Conservation (phyloP, 352 stramenopile species). For the Phytophthora citrophthora region DNA sequence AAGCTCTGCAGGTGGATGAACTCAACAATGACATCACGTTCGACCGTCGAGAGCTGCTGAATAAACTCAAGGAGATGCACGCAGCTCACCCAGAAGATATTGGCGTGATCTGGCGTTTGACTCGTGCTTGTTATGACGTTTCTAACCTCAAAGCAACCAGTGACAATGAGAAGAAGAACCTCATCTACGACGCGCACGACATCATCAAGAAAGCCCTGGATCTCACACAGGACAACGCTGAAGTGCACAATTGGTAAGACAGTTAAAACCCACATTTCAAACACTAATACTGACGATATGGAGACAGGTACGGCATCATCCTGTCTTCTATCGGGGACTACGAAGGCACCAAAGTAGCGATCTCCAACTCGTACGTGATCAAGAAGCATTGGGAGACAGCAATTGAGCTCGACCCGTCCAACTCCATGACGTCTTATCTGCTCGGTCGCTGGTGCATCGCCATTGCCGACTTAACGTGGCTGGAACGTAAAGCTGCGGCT, state of each 20-base stretch:
- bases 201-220: conserved; percentile 60
- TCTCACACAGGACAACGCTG: conserved; percentile 52
- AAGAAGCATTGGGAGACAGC: conserved; percentile 80
- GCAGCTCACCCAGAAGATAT: conserved; percentile 56
- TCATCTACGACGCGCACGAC: conserved; percentile 69
- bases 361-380: conserved; percentile 83
- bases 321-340: conserved; percentile 85
- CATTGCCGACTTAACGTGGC: conserved; percentile 83
- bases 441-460: conserved; percentile 84
- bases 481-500: conserved; percentile 79
- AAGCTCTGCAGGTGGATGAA: conserved; percentile 71
- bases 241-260: conserved; percentile 77
- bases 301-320: conserved; percentile 72
- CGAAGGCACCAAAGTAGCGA: conserved; percentile 82
- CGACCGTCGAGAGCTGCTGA: conserved; percentile 66
- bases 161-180: conserved; percentile 69
- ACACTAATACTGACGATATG: background rate
- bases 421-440: conserved; percentile 78
- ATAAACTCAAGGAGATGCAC: conserved; percentile 62
- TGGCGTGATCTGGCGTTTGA: conserved; percentile 63
- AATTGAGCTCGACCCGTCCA: conserved; percentile 67
- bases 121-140: conserved; percentile 65
- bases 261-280: background rate
- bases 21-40: conserved; percentile 77
- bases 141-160: conserved; percentile 51